Base-by-base conservation (phyloP, 805 yeast species). In the Pichia eremophila region DNA sequence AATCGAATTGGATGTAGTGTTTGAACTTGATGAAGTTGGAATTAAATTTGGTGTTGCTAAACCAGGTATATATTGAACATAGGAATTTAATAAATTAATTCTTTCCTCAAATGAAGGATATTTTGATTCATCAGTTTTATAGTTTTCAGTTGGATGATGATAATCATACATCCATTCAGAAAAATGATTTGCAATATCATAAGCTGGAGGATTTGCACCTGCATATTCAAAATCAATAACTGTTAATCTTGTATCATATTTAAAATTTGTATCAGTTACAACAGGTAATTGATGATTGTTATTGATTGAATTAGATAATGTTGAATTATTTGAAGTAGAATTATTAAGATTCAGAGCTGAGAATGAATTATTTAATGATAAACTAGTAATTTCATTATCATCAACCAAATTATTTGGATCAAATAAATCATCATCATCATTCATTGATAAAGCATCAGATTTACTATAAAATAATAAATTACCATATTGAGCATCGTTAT, bases 91-190 rank as follows among this genome's bases (percentile, higher is more conserved):
- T 55, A 89, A 74, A 57, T 83, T 82, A 53, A 82, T 61, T 58
- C 84, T 81, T 61, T 89, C 83, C 41, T 79, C 78, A 51, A 71
- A 69, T 14, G 71, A 68, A 10, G 99, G 99, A 64, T 75, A 93
- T 37, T 68, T 66, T 12, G 73, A 67, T 34, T 67, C 69, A 55
- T 76, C 72, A n/a, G 85, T 68, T 47, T 66, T 75, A 61, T 83
- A 78, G 36, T 72, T 63, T 15, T 71, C 66, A 18, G 71, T 68
- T 1, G 81, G 76, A 55, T 79, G 77, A 59, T 83, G 86, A 62
- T 91, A 93, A 68, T 93, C 88, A 43, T 87, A 76, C 97, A 90
- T 93, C 99, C 99, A 91, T 68, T 91, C 99, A 54, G 85, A 77
- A 56, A 93, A 85, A 68, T 93, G 99, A 63, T 93, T 90, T 14